Evolutionary conservation across 1,284 basidiomycete species (phyloP).

Genomic region (Fomitopsis pinicola): DNA sequence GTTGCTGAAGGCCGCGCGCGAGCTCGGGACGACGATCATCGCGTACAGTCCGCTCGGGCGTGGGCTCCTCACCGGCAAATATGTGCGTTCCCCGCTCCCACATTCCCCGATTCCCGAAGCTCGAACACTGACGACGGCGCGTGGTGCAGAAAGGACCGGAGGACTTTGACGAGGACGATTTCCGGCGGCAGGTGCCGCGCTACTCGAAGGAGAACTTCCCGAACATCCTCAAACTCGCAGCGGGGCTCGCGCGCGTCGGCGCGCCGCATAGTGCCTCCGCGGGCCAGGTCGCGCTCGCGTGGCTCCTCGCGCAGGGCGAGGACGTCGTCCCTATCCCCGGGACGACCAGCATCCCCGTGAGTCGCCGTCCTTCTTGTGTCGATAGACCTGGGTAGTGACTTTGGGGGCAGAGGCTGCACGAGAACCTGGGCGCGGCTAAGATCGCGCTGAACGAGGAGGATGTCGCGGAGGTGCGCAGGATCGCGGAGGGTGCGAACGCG

Average conservation of each 20-base stretch:
- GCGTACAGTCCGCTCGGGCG: slow-evolving; percentile 62
- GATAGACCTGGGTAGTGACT: neutral
- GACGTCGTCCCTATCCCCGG: slow-evolving; percentile 39
- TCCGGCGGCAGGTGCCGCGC: slow-evolving; percentile 33
- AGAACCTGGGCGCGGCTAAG: slow-evolving; percentile 33
- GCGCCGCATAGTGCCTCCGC: slow-evolving; percentile 31
- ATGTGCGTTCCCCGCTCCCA: slow-evolving; percentile 28
- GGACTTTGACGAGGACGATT: slow-evolving; percentile 50
- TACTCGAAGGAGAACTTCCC: slow-evolving; percentile 40
- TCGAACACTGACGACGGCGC: neutral
- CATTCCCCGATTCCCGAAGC: neutral
- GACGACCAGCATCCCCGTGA: slow-evolving; percentile 20
- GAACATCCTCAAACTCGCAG: slow-evolving; percentile 38
- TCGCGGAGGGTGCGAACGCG: slow-evolving; percentile 26
- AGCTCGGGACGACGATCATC: slow-evolving; percentile 50
- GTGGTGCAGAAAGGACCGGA: neutral
- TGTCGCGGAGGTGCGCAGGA: slow-evolving; percentile 26
- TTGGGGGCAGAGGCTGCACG: slow-evolving; percentile 33
- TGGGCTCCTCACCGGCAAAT: slow-evolving; percentile 57
- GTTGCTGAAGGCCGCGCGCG: slow-evolving; percentile 44
- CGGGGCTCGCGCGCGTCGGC: slow-evolving; percentile 32
- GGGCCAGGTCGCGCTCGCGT: slow-evolving; percentile 41
- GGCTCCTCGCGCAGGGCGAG: slow-evolving; percentile 36
- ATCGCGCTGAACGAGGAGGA: slow-evolving; percentile 31
- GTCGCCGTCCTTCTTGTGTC: neutral